Base-by-base conservation (phyloP, 2,329 filamentous ascomycete species). In the Sporothrix globosa region DNA sequence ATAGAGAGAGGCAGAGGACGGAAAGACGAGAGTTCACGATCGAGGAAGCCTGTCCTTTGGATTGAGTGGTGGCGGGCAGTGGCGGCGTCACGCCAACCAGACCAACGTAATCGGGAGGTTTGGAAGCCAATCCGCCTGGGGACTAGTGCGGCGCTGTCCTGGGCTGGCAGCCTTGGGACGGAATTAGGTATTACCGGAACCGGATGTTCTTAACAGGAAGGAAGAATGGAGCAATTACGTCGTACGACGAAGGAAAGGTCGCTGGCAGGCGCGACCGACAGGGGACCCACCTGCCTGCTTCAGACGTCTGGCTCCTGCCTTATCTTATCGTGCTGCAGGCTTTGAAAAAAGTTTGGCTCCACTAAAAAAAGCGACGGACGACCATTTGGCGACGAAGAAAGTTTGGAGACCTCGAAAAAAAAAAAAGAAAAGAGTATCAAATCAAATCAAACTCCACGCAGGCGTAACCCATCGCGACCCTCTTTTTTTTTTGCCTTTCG, bases 31-130 rank as follows among this genome's bases (percentile, higher is more conserved):
- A 44, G 56, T 63, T 67, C 70, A 67, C 65, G 68, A 69, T 71
- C 60, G 68, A 60, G 53, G 67, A 24, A 61, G 53, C 67, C 61
- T 63, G 67, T 70, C 39, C 41, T 17, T 39, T 58, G 58, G 58
- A 27, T 48, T 53, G 50, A 39, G 27, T 65, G 58, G 70, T 66
- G 72, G 70, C 72, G 69, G 66, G 69, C 56, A 54, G 46, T 17
- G 52, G 69, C 68, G 69, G 67, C 70, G 53, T 68, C 54, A 72
- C 68, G 63, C 60, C 50, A 71, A 41, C 27, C 34, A 44, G 53
- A 60, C 71, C 34, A 73, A 74, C 73, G 71, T 74, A 74, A 73
- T 74, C 71, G 70, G 73, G 66, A 72, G 44, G 63, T 65, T 21
- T 71, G 73, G 70, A 72, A 71, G 70, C 73, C 41, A 73, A 41